Evolutionary conservation across 495 filamentous ascomycete species (phyloP).

Genomic region (Penicillium waksmanii): DNA sequence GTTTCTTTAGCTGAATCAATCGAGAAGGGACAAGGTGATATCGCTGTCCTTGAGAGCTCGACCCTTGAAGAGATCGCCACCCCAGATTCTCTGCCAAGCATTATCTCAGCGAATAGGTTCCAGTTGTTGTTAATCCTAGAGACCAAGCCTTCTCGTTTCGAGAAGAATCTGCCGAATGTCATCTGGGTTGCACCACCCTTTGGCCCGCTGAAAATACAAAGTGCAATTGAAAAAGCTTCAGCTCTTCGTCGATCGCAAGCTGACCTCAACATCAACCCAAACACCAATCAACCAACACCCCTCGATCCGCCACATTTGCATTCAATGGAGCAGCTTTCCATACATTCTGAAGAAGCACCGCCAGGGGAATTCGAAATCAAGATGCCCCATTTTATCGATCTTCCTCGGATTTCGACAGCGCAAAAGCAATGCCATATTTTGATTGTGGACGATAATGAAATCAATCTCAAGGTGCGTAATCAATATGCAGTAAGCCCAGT

Average conservation of each 20-base stretch:
- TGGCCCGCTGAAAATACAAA: conserved; percentile 37
- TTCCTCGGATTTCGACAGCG: not conserved
- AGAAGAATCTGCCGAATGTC: conserved; percentile 17
- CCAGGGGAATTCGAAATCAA: not conserved
- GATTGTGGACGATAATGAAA: conserved; percentile 54
- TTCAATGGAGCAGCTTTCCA: not conserved
- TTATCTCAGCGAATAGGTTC: conserved; percentile 14
- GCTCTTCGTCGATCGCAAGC: conserved; percentile 10
- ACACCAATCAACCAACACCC: not conserved
- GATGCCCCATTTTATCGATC: not conserved
- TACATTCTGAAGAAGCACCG: not conserved
- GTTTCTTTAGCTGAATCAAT: conserved; percentile 36
- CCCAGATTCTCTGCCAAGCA: conserved; percentile 13
- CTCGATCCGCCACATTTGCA: not conserved
- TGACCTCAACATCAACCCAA: not conserved
- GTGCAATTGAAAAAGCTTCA: conserved; percentile 28
- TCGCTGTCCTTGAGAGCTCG: conserved; percentile 37
- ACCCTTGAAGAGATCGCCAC: conserved; percentile 17
- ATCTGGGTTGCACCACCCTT: conserved; percentile 40
- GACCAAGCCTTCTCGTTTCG: conserved; percentile 19
- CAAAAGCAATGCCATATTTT: conserved; percentile 36
- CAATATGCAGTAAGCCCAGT: not conserved
- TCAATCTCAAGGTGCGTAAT: conserved; percentile 47
- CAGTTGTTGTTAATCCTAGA: conserved; percentile 37
- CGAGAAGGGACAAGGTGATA: conserved; percentile 30